Conservation (phyloP, 2,329 filamentous ascomycete species). For the Cladosporium sp. region DNA sequence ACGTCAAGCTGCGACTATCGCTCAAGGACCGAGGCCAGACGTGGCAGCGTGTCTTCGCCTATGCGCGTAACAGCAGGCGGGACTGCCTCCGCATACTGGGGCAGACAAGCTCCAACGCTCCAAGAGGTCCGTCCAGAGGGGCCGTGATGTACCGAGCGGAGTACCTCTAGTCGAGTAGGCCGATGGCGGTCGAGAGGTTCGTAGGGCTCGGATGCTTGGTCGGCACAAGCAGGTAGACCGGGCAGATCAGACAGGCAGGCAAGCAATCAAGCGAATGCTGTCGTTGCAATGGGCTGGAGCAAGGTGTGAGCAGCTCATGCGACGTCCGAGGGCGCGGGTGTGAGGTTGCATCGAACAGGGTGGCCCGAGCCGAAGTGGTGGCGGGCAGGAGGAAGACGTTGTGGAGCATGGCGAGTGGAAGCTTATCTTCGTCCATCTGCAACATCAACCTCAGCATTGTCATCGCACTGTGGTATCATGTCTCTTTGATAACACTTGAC, state of each 20-base stretch:
- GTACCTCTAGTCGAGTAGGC: neutral
- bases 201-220: constrained; percentile 12
- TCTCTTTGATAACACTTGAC: neutral
- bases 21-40: neutral
- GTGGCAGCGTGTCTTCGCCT: constrained; percentile 13
- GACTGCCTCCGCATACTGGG: constrained; percentile 15
- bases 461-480: neutral
- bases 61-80: constrained; percentile 3
- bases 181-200: neutral
- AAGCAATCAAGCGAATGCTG: constrained; percentile 12
- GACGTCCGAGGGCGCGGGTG: constrained; percentile 20
- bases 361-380: constrained; percentile 5
- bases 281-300: constrained; percentile 19
- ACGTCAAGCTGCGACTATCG: neutral
- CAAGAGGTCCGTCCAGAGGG: neutral
- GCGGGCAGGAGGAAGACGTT: neutral
- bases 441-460: neutral
- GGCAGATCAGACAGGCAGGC: neutral
- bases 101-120: neutral
- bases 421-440: neutral
- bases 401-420: neutral
- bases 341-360: constrained; percentile 12
- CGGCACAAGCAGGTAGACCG: neutral
- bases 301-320: constrained; percentile 11
- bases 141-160: neutral